Base-by-base conservation (phyloP, 2,329 filamentous ascomycete species). In the Clonostachys rosea region DNA sequence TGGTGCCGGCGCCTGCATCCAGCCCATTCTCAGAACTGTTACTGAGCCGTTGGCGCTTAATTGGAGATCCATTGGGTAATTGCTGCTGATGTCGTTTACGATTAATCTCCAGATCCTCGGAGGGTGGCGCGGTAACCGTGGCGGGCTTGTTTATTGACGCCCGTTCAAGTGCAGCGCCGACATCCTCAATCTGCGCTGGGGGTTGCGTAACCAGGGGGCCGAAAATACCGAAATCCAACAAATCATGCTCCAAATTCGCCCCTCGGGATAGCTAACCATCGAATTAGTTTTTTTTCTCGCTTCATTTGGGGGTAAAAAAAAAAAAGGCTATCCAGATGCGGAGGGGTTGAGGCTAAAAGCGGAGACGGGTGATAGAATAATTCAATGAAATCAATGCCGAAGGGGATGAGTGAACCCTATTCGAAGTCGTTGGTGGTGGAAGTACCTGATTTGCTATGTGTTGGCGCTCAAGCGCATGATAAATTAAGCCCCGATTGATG, bases 401-500 rank as follows among this genome's bases (percentile, higher is more conserved):
- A 30, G 24, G 24, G 24, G 24, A 30, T 30, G 24, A 30, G 24
- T 30, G 24, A 30, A 30, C 24, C 24, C 24, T 30, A 30, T 30
- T 10, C 8, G 10, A 48, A 18, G 20, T 18, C 17, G 16, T 45
- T 42, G 47, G 44, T 49, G 41, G 48, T 40, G 24, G 24, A 30
- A 65, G 56, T 75, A 82, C 78, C 73, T 74, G 66, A 56, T 68
- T 67, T 47, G 67, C 65, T 56, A 69, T 67, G 61, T 71, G 73
- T 51, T 83, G 73, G 55, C 81, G 71, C 62, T 84, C 79, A 47
- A 81, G 70, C 43, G 74, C 76, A 60, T 78, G 70, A 65, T 82
- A 84, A 56, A 81, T 64, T 45, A 86, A 73, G 49, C 82, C 82
- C 65, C 79, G 79, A 65, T 85, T 84, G 54, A 86, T 66, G 53